Evolutionary conservation across 2,329 filamentous ascomycete species (phyloP).

Genomic region (Aspergillus neotritici): DNA sequence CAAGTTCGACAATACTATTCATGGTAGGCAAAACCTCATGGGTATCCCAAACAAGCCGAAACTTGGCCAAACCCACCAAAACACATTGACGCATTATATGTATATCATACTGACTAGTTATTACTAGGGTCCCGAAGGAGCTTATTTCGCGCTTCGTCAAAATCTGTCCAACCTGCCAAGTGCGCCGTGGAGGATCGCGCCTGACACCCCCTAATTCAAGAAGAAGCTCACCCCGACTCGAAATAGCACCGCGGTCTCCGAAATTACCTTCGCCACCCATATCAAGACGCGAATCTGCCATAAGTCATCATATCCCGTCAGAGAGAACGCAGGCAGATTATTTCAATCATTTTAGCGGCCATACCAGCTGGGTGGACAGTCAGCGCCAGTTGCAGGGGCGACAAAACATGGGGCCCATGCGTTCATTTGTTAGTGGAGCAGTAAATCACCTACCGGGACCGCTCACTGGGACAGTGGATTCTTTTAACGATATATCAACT

Average conservation of each 20-base stretch:
- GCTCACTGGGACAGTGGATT: constrained; percentile 25
- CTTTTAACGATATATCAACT: constrained; percentile 26
- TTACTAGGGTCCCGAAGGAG: constrained; percentile 46
- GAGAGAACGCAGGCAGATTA: constrained; percentile 28
- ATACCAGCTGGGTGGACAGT: constrained; percentile 26
- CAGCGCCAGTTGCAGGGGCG: constrained; percentile 22
- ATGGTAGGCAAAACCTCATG: constrained; percentile 34
- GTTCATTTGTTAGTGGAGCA: constrained; percentile 19
- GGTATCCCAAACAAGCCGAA: too few relatives aligned
- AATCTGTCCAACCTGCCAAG: constrained; percentile 46
- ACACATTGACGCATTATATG: not conserved
- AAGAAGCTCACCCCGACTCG: constrained; percentile 34
- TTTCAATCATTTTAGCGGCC: constrained; percentile 22
- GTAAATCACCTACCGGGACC: constrained; percentile 21
- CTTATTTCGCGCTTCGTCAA: constrained; percentile 49
- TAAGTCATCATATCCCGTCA: constrained; percentile 21
- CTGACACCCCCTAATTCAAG: constrained; percentile 39
- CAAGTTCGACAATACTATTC: constrained; percentile 47
- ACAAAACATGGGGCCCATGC: constrained; percentile 12
- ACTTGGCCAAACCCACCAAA: too few relatives aligned
- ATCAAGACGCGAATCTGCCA: constrained; percentile 32
- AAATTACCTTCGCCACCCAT: constrained; percentile 34
- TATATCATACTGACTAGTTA: not conserved
- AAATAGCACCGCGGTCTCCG: constrained; percentile 28
- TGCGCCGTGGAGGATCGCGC: constrained; percentile 40